phyloP scores from a whole-genome alignment of 352 stramenopile species.

The Phytophthora palmivora region DNA sequence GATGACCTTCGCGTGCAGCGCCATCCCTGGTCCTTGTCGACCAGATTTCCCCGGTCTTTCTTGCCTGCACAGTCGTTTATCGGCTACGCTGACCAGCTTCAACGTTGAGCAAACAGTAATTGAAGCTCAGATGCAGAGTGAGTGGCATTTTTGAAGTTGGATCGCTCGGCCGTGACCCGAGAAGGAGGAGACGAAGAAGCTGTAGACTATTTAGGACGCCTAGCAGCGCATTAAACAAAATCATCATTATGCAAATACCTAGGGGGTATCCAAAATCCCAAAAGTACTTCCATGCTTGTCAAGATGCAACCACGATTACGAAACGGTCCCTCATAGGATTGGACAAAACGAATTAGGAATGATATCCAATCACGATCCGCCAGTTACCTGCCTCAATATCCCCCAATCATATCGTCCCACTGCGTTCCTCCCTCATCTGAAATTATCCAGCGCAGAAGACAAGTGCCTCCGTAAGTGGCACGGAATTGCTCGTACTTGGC shows the following conservation, averaged over 20 bases:
- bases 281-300: too few species aligned
- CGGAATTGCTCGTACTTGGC: slow-evolving; percentile 5
- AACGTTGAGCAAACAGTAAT: slow-evolving; percentile 33
- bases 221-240: slow-evolving; percentile 39
- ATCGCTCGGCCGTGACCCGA: slow-evolving; percentile 3
- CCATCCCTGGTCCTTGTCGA: slow-evolving; percentile 15
- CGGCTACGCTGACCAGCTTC: slow-evolving; percentile 20
- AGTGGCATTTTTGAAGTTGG: slow-evolving; percentile 30
- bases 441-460: slow-evolving; percentile 12
- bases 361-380: slow-evolving; percentile 22
- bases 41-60: slow-evolving; percentile 9
- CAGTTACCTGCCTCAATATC: slow-evolving; percentile 4
- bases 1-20: slow-evolving; percentile 34
- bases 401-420: slow-evolving; percentile 40
- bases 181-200: slow-evolving; percentile 29
- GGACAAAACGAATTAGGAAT: not conserved
- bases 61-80: not conserved
- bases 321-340: not conserved
- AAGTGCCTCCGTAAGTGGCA: slow-evolving; percentile 4
- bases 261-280: too few species aligned
- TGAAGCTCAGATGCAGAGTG: slow-evolving; percentile 3
- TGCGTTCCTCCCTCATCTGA: slow-evolving; percentile 21
- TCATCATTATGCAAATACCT: slow-evolving; percentile 29
- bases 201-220: slow-evolving; percentile 62
- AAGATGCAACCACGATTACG: too few species aligned